phyloP scores from a whole-genome alignment of 345 rosid genomes.

The Brassica cretica region DNA sequence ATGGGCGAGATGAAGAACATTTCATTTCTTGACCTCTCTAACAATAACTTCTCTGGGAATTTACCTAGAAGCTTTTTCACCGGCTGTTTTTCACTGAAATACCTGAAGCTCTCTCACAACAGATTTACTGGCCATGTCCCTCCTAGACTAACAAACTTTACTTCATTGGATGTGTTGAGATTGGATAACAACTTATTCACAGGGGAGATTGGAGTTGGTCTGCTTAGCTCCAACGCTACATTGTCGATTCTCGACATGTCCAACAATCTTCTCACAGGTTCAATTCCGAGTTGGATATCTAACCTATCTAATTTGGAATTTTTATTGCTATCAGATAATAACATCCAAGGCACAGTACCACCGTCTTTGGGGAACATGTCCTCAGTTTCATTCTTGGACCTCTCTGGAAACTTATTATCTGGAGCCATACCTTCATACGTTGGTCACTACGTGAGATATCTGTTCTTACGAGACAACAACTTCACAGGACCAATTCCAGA shows the following conservation, averaged over 20 bases:
- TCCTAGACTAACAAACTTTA: background rate
- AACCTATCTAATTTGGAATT: background rate
- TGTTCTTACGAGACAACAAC: background rate
- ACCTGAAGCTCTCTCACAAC: slow-evolving; percentile 3
- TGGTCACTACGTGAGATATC: background rate
- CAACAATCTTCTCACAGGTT: background rate
- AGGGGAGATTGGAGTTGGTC: background rate
- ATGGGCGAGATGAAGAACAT: background rate
- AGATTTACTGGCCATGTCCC: background rate
- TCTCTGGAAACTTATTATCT: background rate
- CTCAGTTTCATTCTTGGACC: background rate
- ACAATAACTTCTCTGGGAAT: background rate
- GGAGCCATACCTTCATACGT: background rate
- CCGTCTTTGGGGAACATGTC: background rate
- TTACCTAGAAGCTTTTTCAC: background rate
- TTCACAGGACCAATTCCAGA: background rate
- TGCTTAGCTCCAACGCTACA: background rate
- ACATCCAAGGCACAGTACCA: background rate
- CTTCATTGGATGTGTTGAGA: slow-evolving; percentile 1
- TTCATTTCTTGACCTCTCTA: background rate
- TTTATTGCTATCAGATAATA: background rate
- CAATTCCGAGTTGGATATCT: background rate
- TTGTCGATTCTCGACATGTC: background rate
- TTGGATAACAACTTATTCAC: background rate
- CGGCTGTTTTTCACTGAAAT: background rate